Evolutionary conservation across 1,284 basidiomycete genomes (phyloP), one percentile per base, ranked within the genome.

Genomic region (Vanrija pseudolonga): DNA sequence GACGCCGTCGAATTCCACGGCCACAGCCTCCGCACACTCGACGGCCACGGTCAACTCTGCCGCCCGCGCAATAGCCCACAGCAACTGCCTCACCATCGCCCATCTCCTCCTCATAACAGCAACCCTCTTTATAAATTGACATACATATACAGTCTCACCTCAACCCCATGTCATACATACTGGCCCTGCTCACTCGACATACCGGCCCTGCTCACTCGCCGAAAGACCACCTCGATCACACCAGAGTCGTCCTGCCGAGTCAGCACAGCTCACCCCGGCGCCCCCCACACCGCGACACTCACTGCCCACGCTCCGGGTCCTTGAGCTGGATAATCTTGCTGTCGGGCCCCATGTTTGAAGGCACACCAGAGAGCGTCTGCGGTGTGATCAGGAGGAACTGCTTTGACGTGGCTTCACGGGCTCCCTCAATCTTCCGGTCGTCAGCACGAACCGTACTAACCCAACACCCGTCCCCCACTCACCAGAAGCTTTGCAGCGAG

Each of bases 381-480:
- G 93, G 93, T 0, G 92, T 95, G 69, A 96, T 95, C 45, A 96
- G 81, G 52, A 96, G 84, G 67, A 90, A 94, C 73, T 96, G 93
- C 68, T 90, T 92, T 72, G 85, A 84, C 69, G 89, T 84, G 8
- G 87, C 87, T 17, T 84, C 80, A 65, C 87, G 88, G 7, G 91
- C 91, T 3, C 88, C 90, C 38, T 93, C 88, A 63, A 93, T 88
- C 87, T 89, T 61, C 6, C 24, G 22, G 46, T 45, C 14, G 42
- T 40, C 20, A 23, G 43, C 53, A 50, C 14, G 48, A 17, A 51
- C 45, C 41, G 17, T 40, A n/a, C n/a, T n/a, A 45, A 19, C 47
- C 38, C 20, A 18, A 5, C 43, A 3, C 24, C 23, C 15, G 47
- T 15, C 47, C 38, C 8, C 46, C 24, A 73, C 85, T 46, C 54